Base-by-base conservation (phyloP, 75 land plant genomes). In the Cryptomeria japonica region DNA sequence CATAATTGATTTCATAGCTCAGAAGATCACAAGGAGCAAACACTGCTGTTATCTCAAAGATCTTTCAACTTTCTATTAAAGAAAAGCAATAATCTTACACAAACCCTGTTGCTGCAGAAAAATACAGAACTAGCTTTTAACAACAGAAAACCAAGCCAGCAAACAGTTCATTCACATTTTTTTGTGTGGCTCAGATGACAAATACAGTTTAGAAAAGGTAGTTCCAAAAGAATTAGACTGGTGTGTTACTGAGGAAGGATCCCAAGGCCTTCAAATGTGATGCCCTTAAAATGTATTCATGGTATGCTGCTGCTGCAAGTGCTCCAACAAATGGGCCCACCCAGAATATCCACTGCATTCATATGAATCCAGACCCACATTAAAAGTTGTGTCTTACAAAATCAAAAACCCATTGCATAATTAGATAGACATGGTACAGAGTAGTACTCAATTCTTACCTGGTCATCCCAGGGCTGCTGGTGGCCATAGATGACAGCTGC, bases 281-380 rank as follows among this genome's bases (percentile, higher is more conserved):
- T 36, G 94, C 95, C 79, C 95, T 82, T 86, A 94, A 87, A 37
- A 94, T 91, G 79, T 94, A 90, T 51, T 94, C 94, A 85, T 94
- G 95, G 83, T 94, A 94, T 8, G 90, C 90, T 3, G 95, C 93
- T 39, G 95, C 95, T 34, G 89, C 87, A 4, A 92, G 88, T 47
- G 95, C 95, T 91, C 95, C 95, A n/a, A 90, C 76, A 47, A 94
- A 89, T 15, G 95, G 95, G 3, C 95, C 95, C 11, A 94, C 94
- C 95, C 95, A 94, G 93, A 94, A 94, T 42, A 94, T 94, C 95
- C 95, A 94, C 95, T 94, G 93, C 88, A 90, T 55, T 12, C 38
- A n/a, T 47, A 85, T 6, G 18, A 8, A 41, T 13, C 44, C 46
- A 58, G 10, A 87, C 8, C 2, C n/a, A n/a, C n/a, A 80, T 36